A percentile compares a stretch with the other conserved stretches of the same genome.
phyloP scores from a whole-genome alignment of 306 rosid genomes.

The Vicia faba region DNA sequence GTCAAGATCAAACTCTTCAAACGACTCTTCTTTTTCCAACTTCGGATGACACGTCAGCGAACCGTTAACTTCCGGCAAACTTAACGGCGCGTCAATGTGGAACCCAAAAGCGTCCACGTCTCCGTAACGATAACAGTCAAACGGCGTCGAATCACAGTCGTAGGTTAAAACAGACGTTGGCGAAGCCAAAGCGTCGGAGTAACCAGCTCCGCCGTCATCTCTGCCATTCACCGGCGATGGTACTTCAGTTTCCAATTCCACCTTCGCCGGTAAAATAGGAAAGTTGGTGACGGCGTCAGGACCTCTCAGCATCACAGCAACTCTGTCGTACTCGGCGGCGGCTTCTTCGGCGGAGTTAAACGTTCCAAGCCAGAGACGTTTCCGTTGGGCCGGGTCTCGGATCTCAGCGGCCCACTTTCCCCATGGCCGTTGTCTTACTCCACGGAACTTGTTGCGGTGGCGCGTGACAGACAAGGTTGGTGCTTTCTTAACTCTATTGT shows the following conservation, averaged over 20 bases:
- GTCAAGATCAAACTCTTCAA: conserved; percentile 68
- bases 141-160: conserved; percentile 37
- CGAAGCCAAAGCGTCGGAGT: conserved; percentile 43
- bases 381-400: conserved; percentile 71
- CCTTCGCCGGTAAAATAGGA: conserved; percentile 19
- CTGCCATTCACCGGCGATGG: neutral
- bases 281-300: conserved; percentile 78
- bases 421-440: conserved; percentile 88
- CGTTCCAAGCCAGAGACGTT: conserved; percentile 90
- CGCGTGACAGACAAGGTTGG: conserved; percentile 5
- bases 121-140: conserved; percentile 41
- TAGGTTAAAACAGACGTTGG: conserved; percentile 68
- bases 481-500: conserved; percentile 20
- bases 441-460: conserved; percentile 56
- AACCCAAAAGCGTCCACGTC: conserved; percentile 51
- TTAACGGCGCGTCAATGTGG: conserved; percentile 50
- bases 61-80: conserved; percentile 42
- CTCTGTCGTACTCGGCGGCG: conserved; percentile 74
- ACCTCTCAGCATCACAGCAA: conserved; percentile 70
- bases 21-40: conserved; percentile 47
- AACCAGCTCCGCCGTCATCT: conserved; percentile 25
- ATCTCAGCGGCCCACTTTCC: conserved; percentile 96
- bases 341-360: conserved; percentile 90
- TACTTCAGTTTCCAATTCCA: neutral
- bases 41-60: conserved; percentile 46